Percentiles rank a stretch among this genome's conserved stretches.
These are phyloP conservation scores for Erodium texanum DNA, from an alignment of 441 rosid species.

Conservation along the genomic window DNA sequence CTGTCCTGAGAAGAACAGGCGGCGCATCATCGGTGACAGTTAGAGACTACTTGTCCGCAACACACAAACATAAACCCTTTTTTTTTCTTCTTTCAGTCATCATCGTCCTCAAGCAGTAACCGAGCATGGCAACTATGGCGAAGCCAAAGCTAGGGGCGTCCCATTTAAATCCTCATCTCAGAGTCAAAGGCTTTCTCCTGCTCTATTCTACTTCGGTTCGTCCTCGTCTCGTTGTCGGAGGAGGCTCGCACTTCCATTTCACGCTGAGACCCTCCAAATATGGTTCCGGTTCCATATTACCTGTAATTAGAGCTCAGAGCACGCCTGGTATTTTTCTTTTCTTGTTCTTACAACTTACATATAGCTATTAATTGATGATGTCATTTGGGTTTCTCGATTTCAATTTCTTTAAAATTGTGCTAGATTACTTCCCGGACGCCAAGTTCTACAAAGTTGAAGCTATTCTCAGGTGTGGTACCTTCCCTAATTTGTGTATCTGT, in stretches of 20 bases:
- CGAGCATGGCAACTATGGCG: constrained; percentile 35
- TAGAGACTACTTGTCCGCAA: no score
- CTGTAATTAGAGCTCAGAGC: constrained; percentile 44
- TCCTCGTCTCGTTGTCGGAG: constrained; percentile 24
- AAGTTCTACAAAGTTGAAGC: constrained; percentile 88
- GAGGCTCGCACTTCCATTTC: constrained; percentile 22
- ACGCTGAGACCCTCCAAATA: constrained; percentile 23
- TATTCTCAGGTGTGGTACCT: constrained; percentile 50
- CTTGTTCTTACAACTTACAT: not conserved
- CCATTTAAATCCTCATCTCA: constrained; percentile 8
- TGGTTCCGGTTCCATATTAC: constrained; percentile 26
- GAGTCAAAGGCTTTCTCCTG: constrained; percentile 26
- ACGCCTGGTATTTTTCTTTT: constrained; percentile 38
- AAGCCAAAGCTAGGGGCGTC: constrained; percentile 6
- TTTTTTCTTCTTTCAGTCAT: no score
- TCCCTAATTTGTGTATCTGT: not conserved
- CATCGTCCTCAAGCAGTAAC: not conserved
- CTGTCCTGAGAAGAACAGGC: no score
- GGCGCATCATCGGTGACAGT: no score
- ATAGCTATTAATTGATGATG: not conserved
- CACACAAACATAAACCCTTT: no score
- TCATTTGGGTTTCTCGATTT: constrained; percentile 8
- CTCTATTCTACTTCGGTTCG: constrained; percentile 19
- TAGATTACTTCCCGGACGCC: constrained; percentile 62
- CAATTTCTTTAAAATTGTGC: constrained; percentile 9